Conservation (phyloP, 2,329 filamentous ascomycete genomes). For the Colletotrichum eremochloae region DNA sequence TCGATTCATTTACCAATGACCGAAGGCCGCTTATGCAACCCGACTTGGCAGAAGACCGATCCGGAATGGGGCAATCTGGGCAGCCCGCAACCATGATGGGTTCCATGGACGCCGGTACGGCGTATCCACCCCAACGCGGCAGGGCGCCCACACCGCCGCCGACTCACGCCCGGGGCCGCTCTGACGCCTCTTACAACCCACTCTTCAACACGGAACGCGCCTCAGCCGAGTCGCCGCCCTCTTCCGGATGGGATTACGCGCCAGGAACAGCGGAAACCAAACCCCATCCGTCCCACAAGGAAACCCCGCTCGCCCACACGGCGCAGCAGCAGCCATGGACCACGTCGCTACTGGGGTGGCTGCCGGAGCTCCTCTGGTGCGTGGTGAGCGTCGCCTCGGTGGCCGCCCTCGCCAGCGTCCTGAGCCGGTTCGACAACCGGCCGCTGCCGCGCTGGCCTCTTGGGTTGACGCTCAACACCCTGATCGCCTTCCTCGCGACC, state of each 20-base stretch:
- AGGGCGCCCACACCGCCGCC: not conserved
- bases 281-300: not conserved
- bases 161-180: not conserved
- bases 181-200: not conserved
- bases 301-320: not conserved
- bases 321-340: not conserved
- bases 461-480: constrained; percentile 48
- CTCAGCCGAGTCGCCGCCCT: not conserved
- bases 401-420: constrained; percentile 3
- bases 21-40: constrained; percentile 5
- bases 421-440: constrained; percentile 7
- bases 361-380: constrained; percentile 10
- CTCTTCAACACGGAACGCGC: not conserved
- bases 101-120: not conserved
- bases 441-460: constrained; percentile 38
- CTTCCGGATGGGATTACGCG: not conserved
- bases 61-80: not conserved
- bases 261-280: not conserved
- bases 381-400: constrained; percentile 12
- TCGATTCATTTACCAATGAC: not conserved
- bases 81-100: not conserved
- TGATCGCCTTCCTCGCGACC: constrained; percentile 47
- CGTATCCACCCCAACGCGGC: not conserved
- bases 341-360: constrained; percentile 5
- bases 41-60: not conserved